These are phyloP conservation scores for Mycena galericulata DNA, from an alignment of 768 basidiomycete genomes.

Conservation along the genomic window DNA sequence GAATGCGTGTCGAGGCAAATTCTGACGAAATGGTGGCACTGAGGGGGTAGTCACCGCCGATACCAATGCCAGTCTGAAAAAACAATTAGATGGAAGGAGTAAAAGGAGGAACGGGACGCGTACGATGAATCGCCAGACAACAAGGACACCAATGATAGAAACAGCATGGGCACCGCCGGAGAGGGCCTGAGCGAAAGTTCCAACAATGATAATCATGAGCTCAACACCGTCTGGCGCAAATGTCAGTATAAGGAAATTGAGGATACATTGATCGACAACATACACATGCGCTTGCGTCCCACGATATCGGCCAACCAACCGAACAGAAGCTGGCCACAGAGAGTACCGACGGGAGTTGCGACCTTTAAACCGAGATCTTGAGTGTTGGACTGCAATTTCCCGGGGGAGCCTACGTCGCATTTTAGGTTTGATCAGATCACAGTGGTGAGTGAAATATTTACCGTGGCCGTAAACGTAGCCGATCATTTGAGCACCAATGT, in stretches of 20 bases:
- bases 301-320: conserved; percentile 84
- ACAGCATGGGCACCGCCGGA: conserved; percentile 76
- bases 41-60: conserved; percentile 91
- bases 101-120: conserved; percentile 28
- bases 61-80: conserved; percentile 78
- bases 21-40: conserved; percentile 91
- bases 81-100: background rate
- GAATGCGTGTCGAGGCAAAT: conserved; percentile 80
- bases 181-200: conserved; percentile 84
- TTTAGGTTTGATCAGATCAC: no score
- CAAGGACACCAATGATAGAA: conserved; percentile 77
- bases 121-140: conserved; percentile 87
- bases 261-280: conserved; percentile 39
- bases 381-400: conserved; percentile 58
- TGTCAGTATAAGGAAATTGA: conserved; percentile 2
- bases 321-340: conserved; percentile 82
- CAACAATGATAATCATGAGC: conserved; percentile 85
- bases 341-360: conserved; percentile 80
- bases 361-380: conserved; percentile 85
- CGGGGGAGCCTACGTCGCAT: no score
- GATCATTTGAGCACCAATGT: conserved; percentile 86
- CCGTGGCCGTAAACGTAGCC: conserved; percentile 79
- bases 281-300: conserved; percentile 86
- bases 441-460: conserved; percentile 31
- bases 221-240: conserved; percentile 69